Evolutionary conservation across 441 rosid genomes (phyloP).

Genomic region (Mallotus repandus): DNA sequence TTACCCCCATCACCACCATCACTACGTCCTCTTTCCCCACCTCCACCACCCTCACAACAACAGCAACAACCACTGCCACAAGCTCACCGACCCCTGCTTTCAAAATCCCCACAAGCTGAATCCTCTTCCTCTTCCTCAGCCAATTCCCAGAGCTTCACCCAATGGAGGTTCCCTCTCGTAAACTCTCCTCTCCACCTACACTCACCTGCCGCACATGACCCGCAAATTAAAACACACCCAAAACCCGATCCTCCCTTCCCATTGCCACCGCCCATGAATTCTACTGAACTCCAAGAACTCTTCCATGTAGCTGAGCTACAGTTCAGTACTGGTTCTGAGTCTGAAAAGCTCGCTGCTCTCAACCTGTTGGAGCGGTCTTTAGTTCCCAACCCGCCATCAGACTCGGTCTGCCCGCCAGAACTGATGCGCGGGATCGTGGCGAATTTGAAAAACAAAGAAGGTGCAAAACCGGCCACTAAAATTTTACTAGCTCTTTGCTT

Average conservation of each 20-base stretch:
- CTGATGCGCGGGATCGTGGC: constrained; percentile 65
- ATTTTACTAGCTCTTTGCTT: constrained; percentile 68
- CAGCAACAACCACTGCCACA: neutral
- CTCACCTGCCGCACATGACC: neutral
- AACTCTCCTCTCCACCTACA: constrained; percentile 39
- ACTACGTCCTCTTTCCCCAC: constrained; percentile 16
- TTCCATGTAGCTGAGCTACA: constrained; percentile 68
- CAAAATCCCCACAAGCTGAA: constrained; percentile 17
- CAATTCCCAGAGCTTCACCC: constrained; percentile 84
- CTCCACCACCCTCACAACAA: constrained; percentile 18
- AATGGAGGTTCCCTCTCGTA: constrained; percentile 69
- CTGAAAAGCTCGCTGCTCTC: constrained; percentile 66
- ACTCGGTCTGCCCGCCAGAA: constrained; percentile 59
- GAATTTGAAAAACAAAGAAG: constrained; percentile 44
- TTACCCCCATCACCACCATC: constrained; percentile 19
- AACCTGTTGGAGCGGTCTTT: constrained; percentile 63
- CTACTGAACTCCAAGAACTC: constrained; percentile 50
- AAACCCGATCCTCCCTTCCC: constrained; percentile 19
- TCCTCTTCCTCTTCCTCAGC: constrained; percentile 69
- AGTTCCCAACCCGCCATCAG: constrained; percentile 68
- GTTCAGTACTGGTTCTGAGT: constrained; percentile 45
- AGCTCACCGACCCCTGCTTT: constrained; percentile 14
- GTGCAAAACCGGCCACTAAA: constrained; percentile 65
- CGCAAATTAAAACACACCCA: constrained; percentile 22
- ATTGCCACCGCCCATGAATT: constrained; percentile 28